Evolutionary conservation across 2,329 filamentous ascomycete species (phyloP), one percentile per base, ranked within the genome.

Genomic region (Nannizzia gypsea): DNA sequence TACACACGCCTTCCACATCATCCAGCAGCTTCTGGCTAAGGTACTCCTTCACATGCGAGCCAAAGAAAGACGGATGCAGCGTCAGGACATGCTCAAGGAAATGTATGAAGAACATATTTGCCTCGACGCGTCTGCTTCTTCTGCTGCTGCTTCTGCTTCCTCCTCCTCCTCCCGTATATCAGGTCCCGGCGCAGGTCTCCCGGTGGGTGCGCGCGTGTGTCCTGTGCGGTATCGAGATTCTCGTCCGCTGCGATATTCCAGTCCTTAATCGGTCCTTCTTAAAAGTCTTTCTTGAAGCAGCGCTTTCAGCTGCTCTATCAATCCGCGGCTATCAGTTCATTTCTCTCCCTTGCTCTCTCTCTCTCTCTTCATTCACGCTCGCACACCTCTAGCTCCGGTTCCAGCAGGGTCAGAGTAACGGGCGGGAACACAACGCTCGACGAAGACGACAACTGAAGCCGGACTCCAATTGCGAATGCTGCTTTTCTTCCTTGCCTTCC

Each of bases 31-130:
- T 90, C 67, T 88, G 87, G 57, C 88, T 92, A 44, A 99, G 88
- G 68, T 95, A 86, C 67, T 95, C 88, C 68, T 92, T 87, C 80
- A 96, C 95, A 71, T 93, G 90, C 64, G 89, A 87, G 61, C 91
- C 91, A 72, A 99, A 97, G 78, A 95, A 99, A 11, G 92, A 97
- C 28, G 93, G 93, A 72, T 99, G 93, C 70, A 99, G 83, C 67
- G 90, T 91, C 69, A 97, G 91, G 71, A 89, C 87, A 72, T 92
- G 90, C 77, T 96, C 90, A 75, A 97, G 87, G 72, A 96, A 92
- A 76, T 96, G 90, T 65, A 99, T 88, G 79, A 99, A 99, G 76
- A 97, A 99, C 93, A 99, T 99, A 67, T 64, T 34, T 34, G 34
- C 24, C 20, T 50, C 11, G 13, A 50, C 44, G 22, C 44, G 44